Base-by-base conservation (phyloP, 2,329 filamentous ascomycete species). In the Colletotrichum cuscutae region DNA sequence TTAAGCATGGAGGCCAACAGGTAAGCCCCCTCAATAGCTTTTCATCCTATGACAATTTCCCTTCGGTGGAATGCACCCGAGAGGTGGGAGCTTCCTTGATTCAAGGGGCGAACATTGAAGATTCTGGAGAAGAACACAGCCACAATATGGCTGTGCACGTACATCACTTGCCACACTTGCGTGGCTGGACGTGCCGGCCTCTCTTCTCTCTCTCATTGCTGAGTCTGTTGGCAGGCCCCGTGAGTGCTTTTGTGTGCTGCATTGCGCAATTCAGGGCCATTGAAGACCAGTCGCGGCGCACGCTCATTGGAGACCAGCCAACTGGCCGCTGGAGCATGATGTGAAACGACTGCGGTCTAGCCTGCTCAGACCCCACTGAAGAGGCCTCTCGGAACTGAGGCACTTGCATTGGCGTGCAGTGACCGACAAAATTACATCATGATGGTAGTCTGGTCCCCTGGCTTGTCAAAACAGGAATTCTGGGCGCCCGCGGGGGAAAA, bases 391-490 rank as follows among this genome's bases (percentile, higher is more conserved):
- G 60, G 35, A 56, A 52, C 42, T 42, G 56, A 24, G 53, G 11
- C 24, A 26, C 24, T 56, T 73, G 66, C 60, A 65, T 61, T 73
- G 71, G 66, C 67, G 54, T 73, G 67, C 71, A 71, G 70, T 65
- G 67, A 65, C 71, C 60, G 71, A 57, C 67, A 65, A 57, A 52
- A 73, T 73, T 73, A 73, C 71, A 73, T 73, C 71, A 73, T 73
- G 67, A 56, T 26, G 22, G 61, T 35, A 13, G 67, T 52, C 19
- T 71, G 67, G 67, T 64, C 70, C 70, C 69, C 70, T 72, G 70
- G 65, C 65, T 69, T 64, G 65, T 61, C 60, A 73, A 73, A 73
- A 73, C 71, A 70, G 67, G 71, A 73, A 73, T 73, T 73, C 56
- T 65, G 66, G 60, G 60, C 66, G 49, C 32, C 32, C 32, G 32